These are phyloP conservation scores for Pseudofabraea citricarpa DNA, from an alignment of 2,329 filamentous ascomycete genomes.

Conservation along the genomic window DNA sequence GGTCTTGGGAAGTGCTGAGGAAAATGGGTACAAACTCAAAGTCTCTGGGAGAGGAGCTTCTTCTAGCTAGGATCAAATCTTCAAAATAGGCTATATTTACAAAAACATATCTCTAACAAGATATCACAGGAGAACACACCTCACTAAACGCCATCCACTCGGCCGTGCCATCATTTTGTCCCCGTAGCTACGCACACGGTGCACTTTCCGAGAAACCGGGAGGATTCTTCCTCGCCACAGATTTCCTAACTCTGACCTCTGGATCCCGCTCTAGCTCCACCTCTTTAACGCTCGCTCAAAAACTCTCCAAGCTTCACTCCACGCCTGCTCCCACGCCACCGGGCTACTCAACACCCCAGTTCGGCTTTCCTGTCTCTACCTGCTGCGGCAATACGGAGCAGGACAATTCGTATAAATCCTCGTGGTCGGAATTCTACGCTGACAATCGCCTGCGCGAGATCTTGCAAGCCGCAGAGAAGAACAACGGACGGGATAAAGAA, in stretches of 20 bases:
- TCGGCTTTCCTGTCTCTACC: constrained; percentile 80
- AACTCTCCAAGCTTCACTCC: constrained; percentile 74
- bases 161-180: constrained; percentile 70
- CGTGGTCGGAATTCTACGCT: constrained; percentile 85
- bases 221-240: constrained; percentile 59
- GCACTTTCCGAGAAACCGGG: constrained; percentile 35
- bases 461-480: constrained; percentile 47
- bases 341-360: constrained; percentile 56
- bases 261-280: constrained; percentile 30
- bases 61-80: background rate
- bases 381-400: constrained; percentile 85
- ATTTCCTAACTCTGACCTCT: constrained; percentile 66
- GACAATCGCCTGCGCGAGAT: constrained; percentile 69
- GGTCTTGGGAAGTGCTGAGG: too few relatives aligned
- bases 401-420: constrained; percentile 66
- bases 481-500: constrained; percentile 60
- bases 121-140: constrained; percentile 64
- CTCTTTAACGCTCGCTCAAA: constrained; percentile 60
- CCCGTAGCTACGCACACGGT: constrained; percentile 70
- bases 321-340: constrained; percentile 64
- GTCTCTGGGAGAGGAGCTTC: too few relatives aligned
- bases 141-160: constrained; percentile 78
- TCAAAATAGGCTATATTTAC: background rate
- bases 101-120: constrained; percentile 2
- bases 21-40: too few relatives aligned